Conservation (phyloP, 345 rosid species). For the Aquilaria sinensis region DNA sequence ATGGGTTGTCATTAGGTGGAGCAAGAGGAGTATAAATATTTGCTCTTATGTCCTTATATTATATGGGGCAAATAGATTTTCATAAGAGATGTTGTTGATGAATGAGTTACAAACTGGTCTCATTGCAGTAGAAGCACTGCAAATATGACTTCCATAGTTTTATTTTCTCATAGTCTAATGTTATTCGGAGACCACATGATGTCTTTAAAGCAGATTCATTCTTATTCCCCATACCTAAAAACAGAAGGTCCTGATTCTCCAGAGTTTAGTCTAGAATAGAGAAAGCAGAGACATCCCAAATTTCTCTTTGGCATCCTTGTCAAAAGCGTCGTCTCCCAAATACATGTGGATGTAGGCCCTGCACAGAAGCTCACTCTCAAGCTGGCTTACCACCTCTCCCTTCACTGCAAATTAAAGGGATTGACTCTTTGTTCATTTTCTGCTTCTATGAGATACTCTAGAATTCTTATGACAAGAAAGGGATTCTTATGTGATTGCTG, state of each 20-base stretch:
- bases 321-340: constrained; percentile 40
- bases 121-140: neutral
- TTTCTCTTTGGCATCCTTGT: constrained; percentile 43
- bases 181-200: constrained; percentile 13
- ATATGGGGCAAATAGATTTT: constrained; percentile 19
- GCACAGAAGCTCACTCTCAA: constrained; percentile 49
- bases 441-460: neutral
- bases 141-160: constrained; percentile 2
- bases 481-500: neutral
- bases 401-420: constrained; percentile 24
- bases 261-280: constrained; percentile 22
- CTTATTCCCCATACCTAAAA: constrained; percentile 16
- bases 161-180: constrained; percentile 6
- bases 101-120: neutral
- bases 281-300: constrained; percentile 41
- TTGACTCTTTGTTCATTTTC: neutral
- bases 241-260: neutral
- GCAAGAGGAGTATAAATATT: constrained; percentile 23
- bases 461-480: too few relatives aligned
- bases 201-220: neutral
- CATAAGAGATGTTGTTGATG: constrained; percentile 1
- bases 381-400: constrained; percentile 36
- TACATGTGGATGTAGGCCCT: constrained; percentile 42
- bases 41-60: constrained; percentile 31
- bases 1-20: constrained; percentile 19